Evolutionary conservation across 345 rosid species (phyloP).

Genomic region (Eucalyptus curtisii): DNA sequence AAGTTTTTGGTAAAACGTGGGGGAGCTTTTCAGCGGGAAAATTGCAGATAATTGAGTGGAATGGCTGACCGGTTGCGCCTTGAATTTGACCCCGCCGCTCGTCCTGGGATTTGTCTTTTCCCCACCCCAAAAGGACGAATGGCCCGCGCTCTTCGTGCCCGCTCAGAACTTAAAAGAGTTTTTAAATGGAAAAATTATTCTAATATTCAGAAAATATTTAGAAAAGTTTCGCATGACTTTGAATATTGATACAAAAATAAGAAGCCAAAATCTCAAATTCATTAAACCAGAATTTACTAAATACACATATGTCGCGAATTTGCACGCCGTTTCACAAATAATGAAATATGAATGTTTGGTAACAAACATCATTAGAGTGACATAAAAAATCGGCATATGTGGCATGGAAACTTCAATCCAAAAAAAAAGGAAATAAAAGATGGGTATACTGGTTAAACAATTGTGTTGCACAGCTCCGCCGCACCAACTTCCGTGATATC

Average conservation of each 20-base stretch:
- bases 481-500: not conserved
- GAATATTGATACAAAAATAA: not conserved
- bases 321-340: not conserved
- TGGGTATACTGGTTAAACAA: not conserved
- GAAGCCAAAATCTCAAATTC: not conserved
- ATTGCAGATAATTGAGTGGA: not conserved
- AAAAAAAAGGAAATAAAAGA: not conserved
- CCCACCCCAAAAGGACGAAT: not conserved
- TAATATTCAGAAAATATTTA: not conserved
- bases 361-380: not conserved
- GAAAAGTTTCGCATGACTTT: not conserved
- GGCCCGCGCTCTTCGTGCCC: not conserved
- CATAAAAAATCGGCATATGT: not conserved
- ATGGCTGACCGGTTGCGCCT: not conserved
- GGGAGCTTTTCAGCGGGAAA: not conserved
- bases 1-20: not conserved
- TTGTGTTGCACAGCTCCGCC: not conserved
- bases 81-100: not conserved
- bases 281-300: not conserved
- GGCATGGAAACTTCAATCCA: not conserved
- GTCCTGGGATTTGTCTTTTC: not conserved
- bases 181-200: not conserved
- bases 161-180: not conserved
- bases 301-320: not conserved
- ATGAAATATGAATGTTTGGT: not conserved